Evolutionary conservation across 768 basidiomycete genomes (phyloP).

Genomic region (Phlebiopsis flavidoalba): DNA sequence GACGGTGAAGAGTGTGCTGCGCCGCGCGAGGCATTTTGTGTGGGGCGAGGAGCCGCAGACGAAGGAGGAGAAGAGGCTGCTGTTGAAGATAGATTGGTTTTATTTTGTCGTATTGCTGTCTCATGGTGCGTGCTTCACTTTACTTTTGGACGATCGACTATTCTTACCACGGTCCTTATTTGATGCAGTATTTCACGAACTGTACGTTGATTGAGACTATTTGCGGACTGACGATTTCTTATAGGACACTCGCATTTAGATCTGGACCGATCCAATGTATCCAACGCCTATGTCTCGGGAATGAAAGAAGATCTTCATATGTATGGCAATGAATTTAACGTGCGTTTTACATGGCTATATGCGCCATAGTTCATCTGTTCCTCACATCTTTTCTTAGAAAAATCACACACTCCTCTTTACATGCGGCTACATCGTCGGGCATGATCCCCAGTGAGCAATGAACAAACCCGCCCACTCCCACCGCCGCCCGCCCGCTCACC

Average conservation of each 20-base stretch:
- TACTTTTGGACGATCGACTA: constrained; percentile 9
- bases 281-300: constrained; percentile 75
- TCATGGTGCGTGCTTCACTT: constrained; percentile 41
- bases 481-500: neutral
- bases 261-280: constrained; percentile 62
- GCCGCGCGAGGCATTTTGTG: constrained; percentile 21
- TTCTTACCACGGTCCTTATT: neutral
- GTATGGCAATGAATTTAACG: constrained; percentile 60
- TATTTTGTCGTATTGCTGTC: constrained; percentile 66
- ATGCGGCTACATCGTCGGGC: constrained; percentile 70
- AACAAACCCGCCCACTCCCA: neutral
- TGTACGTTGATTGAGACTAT: constrained; percentile 32
- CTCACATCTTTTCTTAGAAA: constrained; percentile 30
- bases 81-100: constrained; percentile 62
- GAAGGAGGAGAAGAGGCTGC: constrained; percentile 42
- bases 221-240: neutral
- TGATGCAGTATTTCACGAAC: constrained; percentile 56
- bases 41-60: constrained; percentile 35
- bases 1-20: neutral
- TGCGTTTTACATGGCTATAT: constrained; percentile 17
- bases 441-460: constrained; percentile 56
- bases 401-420: constrained; percentile 69
- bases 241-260: constrained; percentile 31
- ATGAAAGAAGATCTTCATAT: constrained; percentile 71
- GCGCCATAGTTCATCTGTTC: neutral